Base-by-base conservation (phyloP, 176 grass and related monocot species). In the Alopecurus myosuroides region DNA sequence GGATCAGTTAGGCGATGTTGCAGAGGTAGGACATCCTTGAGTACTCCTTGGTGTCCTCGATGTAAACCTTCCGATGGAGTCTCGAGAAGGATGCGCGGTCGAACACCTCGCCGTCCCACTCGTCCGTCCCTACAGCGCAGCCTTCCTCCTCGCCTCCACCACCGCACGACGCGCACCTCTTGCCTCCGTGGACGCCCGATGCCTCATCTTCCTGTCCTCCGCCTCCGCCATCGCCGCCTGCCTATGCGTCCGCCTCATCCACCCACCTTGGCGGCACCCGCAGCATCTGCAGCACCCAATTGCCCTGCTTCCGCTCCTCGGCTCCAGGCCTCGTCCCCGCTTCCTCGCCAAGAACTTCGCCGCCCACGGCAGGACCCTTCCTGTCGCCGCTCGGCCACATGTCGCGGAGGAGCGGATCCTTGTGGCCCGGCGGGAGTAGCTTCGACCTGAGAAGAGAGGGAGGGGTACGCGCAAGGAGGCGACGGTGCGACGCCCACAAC, bases 221-320 rank as follows among this genome's bases (percentile, higher is more conserved):
- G 12, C 78, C 34, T 1, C 73, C 65, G 3, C 77, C 25, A 10
- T 61, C 80, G 20, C 78, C 81, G 19, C 53, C 44, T 18, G 78
- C 86, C 26, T 88, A 85, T 1, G 90, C 92, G 17, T 74, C 77
- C 39, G 87, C 85, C 70, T 74, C 79, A 22, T 87, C 91, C 67
- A 0, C 70, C 87, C 87, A 92, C 74, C 88, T 56, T 6, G 88
- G 88, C 51, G 92, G 85, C 81, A 98, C 93, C 63, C 93, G 83
- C 78, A 98, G 74, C 82, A 98, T 98, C 76, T 95, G 89, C 85
- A 94, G 61, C 74, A 98, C 93, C 97, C 93, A 98, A 41, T 92
- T 95, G n/a, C 64, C 83, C 89, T 89, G 82, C 83, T n/a, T 84
- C 81, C 68, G 42, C 25, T 85, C 83, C 18, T 44, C 76, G 50